Conservation (phyloP, 23 red algal genomes). For the Gracilariopsis chorda region DNA sequence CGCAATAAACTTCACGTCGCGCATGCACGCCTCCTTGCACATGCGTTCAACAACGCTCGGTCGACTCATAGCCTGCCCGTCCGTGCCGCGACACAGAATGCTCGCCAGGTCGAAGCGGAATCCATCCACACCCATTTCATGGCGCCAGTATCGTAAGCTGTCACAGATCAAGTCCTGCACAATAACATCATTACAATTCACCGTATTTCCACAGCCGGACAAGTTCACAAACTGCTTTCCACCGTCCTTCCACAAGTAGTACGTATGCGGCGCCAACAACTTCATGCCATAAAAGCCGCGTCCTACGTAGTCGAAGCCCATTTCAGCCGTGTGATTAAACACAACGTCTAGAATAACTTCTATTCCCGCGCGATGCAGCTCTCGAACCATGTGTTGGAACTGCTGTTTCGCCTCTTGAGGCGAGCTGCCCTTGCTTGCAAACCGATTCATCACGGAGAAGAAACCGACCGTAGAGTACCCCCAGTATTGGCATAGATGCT, state of each 20-base stretch:
- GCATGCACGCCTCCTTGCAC: slow-evolving; percentile 75
- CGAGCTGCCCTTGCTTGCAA: slow-evolving; percentile 14
- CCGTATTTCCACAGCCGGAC: slow-evolving; percentile 92
- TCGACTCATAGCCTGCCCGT: slow-evolving; percentile 47
- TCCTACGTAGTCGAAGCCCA: slow-evolving; percentile 77
- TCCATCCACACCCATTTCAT: slow-evolving; percentile 93
- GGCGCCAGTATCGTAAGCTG: slow-evolving; percentile 91
- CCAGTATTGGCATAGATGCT: slow-evolving; percentile 89
- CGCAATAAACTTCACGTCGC: slow-evolving; percentile 94
- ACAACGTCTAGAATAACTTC: slow-evolving; percentile 98
- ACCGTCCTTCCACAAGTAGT: slow-evolving; percentile 77
- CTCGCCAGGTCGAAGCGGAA: slow-evolving; percentile 98
- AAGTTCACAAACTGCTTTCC: slow-evolving; percentile 73
- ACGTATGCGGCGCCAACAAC: slow-evolving; percentile 74
- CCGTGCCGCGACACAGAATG: slow-evolving; percentile 65
- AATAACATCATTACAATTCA: slow-evolving; percentile 85
- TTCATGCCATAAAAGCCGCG: slow-evolving; percentile 82
- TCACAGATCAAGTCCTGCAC: slow-evolving; percentile 82
- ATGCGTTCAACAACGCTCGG: slow-evolving; percentile 88
- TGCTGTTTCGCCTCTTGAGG: slow-evolving; percentile 42
- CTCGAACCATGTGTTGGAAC: slow-evolving; percentile 94
- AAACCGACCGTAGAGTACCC: slow-evolving; percentile 91
- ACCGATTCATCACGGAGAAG: slow-evolving; percentile 94
- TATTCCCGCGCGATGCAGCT: slow-evolving; percentile 96
- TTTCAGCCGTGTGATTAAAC: slow-evolving; percentile 98